Conservation (phyloP, 1,284 basidiomycete genomes). For the Ceratobasidium sp. region DNA sequence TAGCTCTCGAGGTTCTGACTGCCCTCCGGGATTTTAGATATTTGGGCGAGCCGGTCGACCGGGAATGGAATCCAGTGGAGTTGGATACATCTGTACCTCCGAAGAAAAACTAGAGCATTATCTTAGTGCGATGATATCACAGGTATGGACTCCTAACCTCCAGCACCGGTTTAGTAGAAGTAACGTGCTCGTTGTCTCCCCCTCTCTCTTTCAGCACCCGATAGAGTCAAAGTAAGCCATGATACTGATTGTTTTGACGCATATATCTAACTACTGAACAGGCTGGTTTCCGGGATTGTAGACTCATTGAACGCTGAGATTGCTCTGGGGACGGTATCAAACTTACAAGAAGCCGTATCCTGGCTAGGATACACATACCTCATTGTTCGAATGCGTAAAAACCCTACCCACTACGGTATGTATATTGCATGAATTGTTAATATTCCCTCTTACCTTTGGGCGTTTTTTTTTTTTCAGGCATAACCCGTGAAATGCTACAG, state of each 20-base stretch:
- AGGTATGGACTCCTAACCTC: conserved; percentile 63
- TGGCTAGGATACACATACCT: conserved; percentile 99
- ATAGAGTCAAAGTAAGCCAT: conserved; percentile 91
- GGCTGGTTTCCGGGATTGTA: conserved; percentile 32
- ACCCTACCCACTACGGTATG: conserved; percentile 90
- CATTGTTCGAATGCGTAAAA: conserved; percentile 94
- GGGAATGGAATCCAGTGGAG: conserved; percentile 94
- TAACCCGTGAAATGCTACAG: conserved; percentile 76
- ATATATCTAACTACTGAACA: conserved; percentile 9
- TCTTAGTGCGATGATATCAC: conserved; percentile 87
- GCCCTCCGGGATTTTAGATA: conserved; percentile 61
- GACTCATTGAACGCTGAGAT: conserved; percentile 93
- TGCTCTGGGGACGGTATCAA: conserved; percentile 93
- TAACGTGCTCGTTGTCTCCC: conserved; percentile 33
- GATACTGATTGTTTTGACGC: not conserved
- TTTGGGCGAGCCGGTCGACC: conserved; percentile 98
- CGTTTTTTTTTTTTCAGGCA: conserved; percentile 75
- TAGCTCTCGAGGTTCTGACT: not conserved
- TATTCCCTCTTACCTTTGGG: conserved; percentile 10
- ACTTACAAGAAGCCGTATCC: conserved; percentile 86
- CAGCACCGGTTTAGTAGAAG: conserved; percentile 20
- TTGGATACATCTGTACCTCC: conserved; percentile 96
- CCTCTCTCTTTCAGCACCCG: conserved; percentile 71
- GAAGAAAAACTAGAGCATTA: conserved; percentile 96
- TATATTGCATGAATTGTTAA: conserved; percentile 37